Conservation (phyloP, 768 basidiomycete species). For the Amanita polypyramis region DNA sequence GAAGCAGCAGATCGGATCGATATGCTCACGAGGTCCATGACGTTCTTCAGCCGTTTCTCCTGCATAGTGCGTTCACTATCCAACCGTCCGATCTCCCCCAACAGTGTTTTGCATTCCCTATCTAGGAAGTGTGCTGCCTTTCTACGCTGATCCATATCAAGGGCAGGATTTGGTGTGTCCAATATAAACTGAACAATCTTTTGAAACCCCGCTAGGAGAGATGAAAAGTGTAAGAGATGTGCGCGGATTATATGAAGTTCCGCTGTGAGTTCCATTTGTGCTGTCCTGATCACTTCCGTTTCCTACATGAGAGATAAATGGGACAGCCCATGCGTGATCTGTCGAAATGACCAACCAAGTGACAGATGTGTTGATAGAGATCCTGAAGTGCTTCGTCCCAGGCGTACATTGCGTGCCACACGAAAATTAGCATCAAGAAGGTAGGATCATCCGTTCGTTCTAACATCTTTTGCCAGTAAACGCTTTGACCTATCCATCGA, state of each 20-base stretch:
- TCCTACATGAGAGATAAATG: slow-evolving; percentile 24
- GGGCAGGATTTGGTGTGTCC: slow-evolving; percentile 41
- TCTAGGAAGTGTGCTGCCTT: slow-evolving; percentile 24
- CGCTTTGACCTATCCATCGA: slow-evolving; percentile 24
- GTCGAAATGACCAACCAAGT: slow-evolving; percentile 25
- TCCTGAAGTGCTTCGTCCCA: slow-evolving; percentile 52
- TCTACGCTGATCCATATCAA: slow-evolving; percentile 21
- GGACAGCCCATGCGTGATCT: background rate
- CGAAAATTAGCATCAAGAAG: slow-evolving; percentile 38
- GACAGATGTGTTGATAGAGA: slow-evolving; percentile 40
- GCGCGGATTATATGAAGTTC: slow-evolving; percentile 51
- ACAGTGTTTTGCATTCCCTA: slow-evolving; percentile 35
- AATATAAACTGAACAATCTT: slow-evolving; percentile 43
- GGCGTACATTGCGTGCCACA: slow-evolving; percentile 54
- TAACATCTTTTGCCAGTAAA: slow-evolving; percentile 36
- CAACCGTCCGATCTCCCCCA: slow-evolving; percentile 39
- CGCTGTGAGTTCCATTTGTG: slow-evolving; percentile 33
- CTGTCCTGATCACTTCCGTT: slow-evolving; percentile 31
- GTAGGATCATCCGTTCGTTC: slow-evolving; percentile 39
- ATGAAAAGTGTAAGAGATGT: slow-evolving; percentile 47
- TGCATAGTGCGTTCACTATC: slow-evolving; percentile 31
- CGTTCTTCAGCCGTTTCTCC: slow-evolving; percentile 35
- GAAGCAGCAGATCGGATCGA: background rate
- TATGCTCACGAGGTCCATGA: slow-evolving; percentile 32
- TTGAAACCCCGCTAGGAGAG: slow-evolving; percentile 42